Conservation (phyloP, 1,139 yeast species). For the Magnusiomyces suaveolens region DNA sequence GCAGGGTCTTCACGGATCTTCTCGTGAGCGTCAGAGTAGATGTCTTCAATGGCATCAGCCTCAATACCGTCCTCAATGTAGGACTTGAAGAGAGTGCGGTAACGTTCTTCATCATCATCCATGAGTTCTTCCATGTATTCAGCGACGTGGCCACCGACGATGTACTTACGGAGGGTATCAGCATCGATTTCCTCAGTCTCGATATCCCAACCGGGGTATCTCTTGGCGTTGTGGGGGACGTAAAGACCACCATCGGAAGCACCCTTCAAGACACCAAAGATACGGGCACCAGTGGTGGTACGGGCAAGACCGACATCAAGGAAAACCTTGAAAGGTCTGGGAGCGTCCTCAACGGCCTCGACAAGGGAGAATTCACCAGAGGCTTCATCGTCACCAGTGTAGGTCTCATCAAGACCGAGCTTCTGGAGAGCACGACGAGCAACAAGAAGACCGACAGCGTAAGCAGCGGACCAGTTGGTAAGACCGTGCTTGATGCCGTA, state of each 20-base stretch:
- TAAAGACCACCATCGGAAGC: constrained; percentile 99
- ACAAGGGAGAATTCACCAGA: constrained; percentile 85
- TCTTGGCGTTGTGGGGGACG: constrained; percentile 98
- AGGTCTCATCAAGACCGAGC: constrained; percentile 97
- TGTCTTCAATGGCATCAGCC: constrained; percentile 93
- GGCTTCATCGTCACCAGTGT: constrained; percentile 97
- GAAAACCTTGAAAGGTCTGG: constrained; percentile 99
- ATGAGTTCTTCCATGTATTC: constrained; percentile 99
- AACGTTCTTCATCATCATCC: constrained; percentile 99
- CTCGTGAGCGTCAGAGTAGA: constrained; percentile 91
- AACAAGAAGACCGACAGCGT: constrained; percentile 96
- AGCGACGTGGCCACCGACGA: constrained; percentile 99
- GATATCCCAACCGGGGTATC: constrained; percentile 99
- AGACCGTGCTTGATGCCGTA: constrained; percentile 98
- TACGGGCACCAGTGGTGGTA: constrained; percentile 99
- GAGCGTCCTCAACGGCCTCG: constrained; percentile 99
- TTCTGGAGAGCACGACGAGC: constrained; percentile 99
- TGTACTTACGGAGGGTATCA: constrained; percentile 96
- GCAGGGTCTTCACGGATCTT: constrained; percentile 92
- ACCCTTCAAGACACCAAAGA: constrained; percentile 99
- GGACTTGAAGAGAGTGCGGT: constrained; percentile 90
- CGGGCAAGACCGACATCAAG: constrained; percentile 99
- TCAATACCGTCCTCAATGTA: constrained; percentile 96
- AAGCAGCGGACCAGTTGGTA: constrained; percentile 99
- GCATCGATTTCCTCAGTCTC: constrained; percentile 98